Evolutionary conservation across 192 early-diverging fungal genomes (phyloP).

Genomic region (Nowakowskiella sp.): DNA sequence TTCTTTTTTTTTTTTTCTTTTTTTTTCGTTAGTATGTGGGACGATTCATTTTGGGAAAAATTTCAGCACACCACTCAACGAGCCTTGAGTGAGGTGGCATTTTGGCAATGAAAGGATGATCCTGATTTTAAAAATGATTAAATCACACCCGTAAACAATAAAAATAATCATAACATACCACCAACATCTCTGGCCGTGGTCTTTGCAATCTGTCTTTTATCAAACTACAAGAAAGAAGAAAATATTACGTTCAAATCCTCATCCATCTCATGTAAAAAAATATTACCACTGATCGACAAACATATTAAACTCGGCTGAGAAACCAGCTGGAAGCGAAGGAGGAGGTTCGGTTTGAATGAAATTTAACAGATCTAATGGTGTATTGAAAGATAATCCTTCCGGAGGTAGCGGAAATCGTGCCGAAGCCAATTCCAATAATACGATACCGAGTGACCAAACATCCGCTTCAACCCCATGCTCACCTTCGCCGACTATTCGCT

Average conservation of each 20-base stretch:
- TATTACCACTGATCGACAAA: slow-evolving; percentile 68
- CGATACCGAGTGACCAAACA: slow-evolving; percentile 92
- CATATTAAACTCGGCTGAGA: slow-evolving; percentile 63
- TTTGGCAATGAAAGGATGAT: no score
- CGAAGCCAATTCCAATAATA: slow-evolving; percentile 87
- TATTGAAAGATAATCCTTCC: slow-evolving; percentile 31
- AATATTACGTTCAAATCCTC: background rate
- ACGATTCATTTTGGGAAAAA: no score
- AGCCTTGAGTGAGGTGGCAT: no score
- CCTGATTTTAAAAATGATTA: no score
- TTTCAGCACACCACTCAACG: no score
- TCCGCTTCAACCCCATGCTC: slow-evolving; percentile 80
- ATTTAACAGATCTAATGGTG: slow-evolving; percentile 79
- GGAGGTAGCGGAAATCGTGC: slow-evolving; percentile 90
- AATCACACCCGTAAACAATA: no score
- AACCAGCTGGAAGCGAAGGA: slow-evolving; percentile 61
- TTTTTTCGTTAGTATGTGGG: no score
- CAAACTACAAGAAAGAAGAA: background rate
- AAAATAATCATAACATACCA: background rate
- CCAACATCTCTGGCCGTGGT: background rate
- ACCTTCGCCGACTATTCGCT: slow-evolving; percentile 80
- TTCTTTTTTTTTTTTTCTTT: no score
- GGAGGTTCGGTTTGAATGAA: slow-evolving; percentile 86
- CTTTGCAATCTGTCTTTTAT: background rate
- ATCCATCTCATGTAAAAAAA: background rate